These are phyloP conservation scores for Galerina sulciceps DNA, from an alignment of 768 basidiomycete species.

Conservation along the genomic window DNA sequence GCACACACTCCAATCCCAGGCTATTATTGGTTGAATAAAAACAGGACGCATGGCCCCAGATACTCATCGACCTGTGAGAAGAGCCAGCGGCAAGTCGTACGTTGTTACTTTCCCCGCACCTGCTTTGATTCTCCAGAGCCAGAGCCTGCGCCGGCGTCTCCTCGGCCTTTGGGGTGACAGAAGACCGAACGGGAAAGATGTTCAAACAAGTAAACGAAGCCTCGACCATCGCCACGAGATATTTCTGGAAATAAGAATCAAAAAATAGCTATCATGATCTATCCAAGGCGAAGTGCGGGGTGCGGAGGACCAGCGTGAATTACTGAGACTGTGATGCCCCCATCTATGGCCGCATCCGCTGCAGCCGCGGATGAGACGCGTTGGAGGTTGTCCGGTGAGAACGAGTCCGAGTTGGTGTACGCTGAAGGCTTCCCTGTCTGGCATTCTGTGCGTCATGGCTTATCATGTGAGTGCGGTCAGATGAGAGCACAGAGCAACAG, in stretches of 20 bases:
- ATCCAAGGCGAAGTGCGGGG: no score
- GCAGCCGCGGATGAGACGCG: background rate
- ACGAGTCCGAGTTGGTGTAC: background rate
- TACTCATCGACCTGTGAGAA: background rate
- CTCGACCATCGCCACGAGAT: background rate
- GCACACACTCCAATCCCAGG: background rate
- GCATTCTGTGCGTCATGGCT: background rate
- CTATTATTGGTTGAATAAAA: conserved; percentile 4
- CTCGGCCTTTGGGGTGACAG: conserved; percentile 5
- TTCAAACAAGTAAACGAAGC: background rate
- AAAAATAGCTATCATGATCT: no score
- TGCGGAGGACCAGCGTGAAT: no score
- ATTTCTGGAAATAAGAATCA: no score
- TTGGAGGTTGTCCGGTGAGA: background rate
- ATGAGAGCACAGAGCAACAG: background rate
- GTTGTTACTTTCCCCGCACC: no score
- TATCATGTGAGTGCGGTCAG: conserved; percentile 1
- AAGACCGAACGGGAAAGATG: background rate
- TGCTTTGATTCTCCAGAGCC: background rate
- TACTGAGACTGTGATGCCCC: background rate
- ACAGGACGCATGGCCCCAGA: background rate
- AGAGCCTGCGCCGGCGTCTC: conserved; percentile 9
- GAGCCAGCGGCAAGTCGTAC: background rate
- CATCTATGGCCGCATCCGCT: background rate
- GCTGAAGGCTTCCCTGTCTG: background rate